Evolutionary conservation across 2,329 filamentous ascomycete species (phyloP).

Genomic region (Alternaria panax): DNA sequence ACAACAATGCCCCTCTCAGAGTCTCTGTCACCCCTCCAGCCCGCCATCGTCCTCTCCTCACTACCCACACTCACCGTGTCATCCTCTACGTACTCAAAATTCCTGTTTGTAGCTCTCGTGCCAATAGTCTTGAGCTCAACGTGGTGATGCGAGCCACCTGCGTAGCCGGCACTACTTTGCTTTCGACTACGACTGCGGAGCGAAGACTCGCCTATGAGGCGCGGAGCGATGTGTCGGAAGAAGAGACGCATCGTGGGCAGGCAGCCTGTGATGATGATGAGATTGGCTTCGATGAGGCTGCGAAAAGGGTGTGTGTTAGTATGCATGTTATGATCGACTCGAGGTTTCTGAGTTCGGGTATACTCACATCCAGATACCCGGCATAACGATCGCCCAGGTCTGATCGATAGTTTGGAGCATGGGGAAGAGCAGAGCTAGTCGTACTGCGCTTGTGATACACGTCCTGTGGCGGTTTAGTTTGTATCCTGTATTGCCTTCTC

Average conservation of each 20-base stretch:
- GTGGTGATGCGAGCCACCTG: background rate
- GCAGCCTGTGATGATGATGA: constrained; percentile 53
- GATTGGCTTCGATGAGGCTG: constrained; percentile 51
- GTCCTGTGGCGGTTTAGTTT: background rate
- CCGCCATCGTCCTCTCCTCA: constrained; percentile 11
- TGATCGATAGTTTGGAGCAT: constrained; percentile 19
- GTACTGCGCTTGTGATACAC: constrained; percentile 17
- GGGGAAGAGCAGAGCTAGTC: constrained; percentile 12
- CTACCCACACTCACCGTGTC: constrained; percentile 19
- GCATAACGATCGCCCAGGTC: constrained; percentile 24
- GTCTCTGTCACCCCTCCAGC: background rate
- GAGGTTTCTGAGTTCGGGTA: background rate
- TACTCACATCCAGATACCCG: constrained; percentile 22
- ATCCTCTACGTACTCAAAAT: constrained; percentile 14
- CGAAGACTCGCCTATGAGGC: constrained; percentile 18
- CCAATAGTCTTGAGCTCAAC: constrained; percentile 18
- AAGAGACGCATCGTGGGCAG: constrained; percentile 54
- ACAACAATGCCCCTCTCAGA: background rate
- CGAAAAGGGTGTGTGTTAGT: background rate
- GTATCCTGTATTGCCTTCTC: background rate
- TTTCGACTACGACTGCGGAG: constrained; percentile 13
- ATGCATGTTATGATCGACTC: background rate
- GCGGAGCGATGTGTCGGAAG: constrained; percentile 49
- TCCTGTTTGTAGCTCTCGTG: constrained; percentile 1
- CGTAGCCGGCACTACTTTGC: constrained; percentile 3